phyloP scores from a whole-genome alignment of 805 yeast genomes.

The Wickerhamiella lipophila region DNA sequence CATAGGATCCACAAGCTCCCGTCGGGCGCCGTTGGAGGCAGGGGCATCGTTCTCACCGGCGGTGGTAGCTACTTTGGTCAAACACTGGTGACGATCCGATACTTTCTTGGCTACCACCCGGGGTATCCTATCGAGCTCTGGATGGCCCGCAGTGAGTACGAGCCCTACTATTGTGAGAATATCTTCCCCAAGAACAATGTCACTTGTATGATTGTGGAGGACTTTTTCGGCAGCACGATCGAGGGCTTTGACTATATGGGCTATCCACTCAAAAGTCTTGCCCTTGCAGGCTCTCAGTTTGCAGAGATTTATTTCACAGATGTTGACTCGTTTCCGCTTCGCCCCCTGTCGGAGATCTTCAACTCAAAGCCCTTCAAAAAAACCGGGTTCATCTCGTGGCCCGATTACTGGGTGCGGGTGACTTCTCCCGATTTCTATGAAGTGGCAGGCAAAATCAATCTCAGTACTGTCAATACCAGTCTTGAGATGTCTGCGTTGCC shows the following conservation, averaged over 20 bases:
- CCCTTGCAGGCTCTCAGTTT: slow-evolving; percentile 59
- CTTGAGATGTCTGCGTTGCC: slow-evolving; percentile 30
- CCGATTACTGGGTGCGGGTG: slow-evolving; percentile 80
- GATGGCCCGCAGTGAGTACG: slow-evolving; percentile 64
- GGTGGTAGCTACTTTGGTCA: slow-evolving; percentile 71
- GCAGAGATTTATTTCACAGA: slow-evolving; percentile 61
- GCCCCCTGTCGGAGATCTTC: slow-evolving; percentile 50
- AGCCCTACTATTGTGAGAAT: slow-evolving; percentile 52
- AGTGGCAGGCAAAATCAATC: slow-evolving; percentile 41
- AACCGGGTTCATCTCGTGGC: slow-evolving; percentile 54
- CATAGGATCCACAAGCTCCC: background rate
- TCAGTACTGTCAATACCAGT: background rate
- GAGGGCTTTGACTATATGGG: slow-evolving; percentile 41
- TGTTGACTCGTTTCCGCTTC: slow-evolving; percentile 62
- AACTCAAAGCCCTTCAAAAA: slow-evolving; percentile 41
- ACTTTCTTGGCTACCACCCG: slow-evolving; percentile 48
- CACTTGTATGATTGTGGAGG: slow-evolving; percentile 51
- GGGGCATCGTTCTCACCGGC: slow-evolving; percentile 59
- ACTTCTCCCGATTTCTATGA: slow-evolving; percentile 62
- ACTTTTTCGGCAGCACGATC: slow-evolving; percentile 45
- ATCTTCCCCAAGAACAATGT: slow-evolving; percentile 52
- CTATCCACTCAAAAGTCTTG: slow-evolving; percentile 59
- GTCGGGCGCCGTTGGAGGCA: slow-evolving; percentile 21
- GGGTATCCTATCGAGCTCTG: slow-evolving; percentile 73
- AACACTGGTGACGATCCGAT: slow-evolving; percentile 49